These are phyloP conservation scores for Candida fluviatilis DNA, from an alignment of 805 yeast species.

Conservation along the genomic window DNA sequence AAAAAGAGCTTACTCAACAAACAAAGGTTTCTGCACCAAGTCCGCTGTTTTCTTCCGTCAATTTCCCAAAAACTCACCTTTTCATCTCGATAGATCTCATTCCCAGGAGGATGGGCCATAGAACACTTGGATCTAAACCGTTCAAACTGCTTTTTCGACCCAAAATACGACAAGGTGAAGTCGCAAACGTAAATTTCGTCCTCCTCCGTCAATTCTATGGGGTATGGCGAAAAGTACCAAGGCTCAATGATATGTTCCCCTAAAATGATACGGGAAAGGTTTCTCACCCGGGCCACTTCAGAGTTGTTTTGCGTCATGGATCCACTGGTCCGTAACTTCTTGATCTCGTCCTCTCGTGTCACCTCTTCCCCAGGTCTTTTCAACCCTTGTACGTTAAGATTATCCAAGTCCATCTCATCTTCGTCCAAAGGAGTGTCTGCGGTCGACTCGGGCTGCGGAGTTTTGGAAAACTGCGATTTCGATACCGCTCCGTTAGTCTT, in stretches of 20 bases:
- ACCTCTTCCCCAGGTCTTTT: slow-evolving; percentile 64
- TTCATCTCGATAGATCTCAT: slow-evolving; percentile 92
- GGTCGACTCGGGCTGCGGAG: slow-evolving; percentile 22
- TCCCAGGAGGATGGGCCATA: slow-evolving; percentile 95
- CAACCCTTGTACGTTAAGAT: slow-evolving; percentile 80
- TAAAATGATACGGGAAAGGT: slow-evolving; percentile 70
- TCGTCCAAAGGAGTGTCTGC: slow-evolving; percentile 19
- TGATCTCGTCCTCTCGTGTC: slow-evolving; percentile 87
- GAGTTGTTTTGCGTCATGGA: slow-evolving; percentile 89
- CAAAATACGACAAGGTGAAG: slow-evolving; percentile 83
- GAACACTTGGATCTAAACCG: slow-evolving; percentile 85
- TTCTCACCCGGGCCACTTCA: slow-evolving; percentile 89
- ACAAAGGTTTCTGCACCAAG: slow-evolving; percentile 97
- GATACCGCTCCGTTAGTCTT: slow-evolving; percentile 15
- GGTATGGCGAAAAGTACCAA: slow-evolving; percentile 98
- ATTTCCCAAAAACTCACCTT: slow-evolving; percentile 94
- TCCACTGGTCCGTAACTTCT: slow-evolving; percentile 89
- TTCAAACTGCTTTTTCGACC: slow-evolving; percentile 86
- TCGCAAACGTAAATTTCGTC: slow-evolving; percentile 90
- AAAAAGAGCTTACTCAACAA: slow-evolving; percentile 82
- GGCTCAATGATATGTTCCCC: slow-evolving; percentile 95
- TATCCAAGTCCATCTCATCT: slow-evolving; percentile 81
- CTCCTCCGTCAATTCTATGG: slow-evolving; percentile 88
- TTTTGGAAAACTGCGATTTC: slow-evolving; percentile 13
- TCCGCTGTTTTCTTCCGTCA: slow-evolving; percentile 92